Evolutionary conservation across 1,284 basidiomycete genomes (phyloP), one percentile per base, ranked within the genome.

Genomic region (Fistulinella staudtii): DNA sequence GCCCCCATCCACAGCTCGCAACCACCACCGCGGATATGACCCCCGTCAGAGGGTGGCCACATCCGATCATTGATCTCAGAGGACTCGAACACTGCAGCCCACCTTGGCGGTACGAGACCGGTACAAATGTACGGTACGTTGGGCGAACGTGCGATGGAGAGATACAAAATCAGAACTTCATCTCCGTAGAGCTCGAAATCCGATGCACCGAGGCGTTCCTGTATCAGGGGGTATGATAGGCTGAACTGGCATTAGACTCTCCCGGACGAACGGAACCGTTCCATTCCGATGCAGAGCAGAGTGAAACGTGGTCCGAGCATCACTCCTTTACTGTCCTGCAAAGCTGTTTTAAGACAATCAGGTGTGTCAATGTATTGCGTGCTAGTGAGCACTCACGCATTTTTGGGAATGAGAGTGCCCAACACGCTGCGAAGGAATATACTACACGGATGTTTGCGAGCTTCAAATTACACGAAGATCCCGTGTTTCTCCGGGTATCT

Each of bases 181-280:
- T 59, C 47, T 59, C 57, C 57, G 57, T 40, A 53, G n/a, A 38
- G 43, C 38, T 47, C 57, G 61, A 55, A 42, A 42, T 50, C 61
- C 57, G 60, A 31, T 43, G 38, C 39, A 48, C 57, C 60, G 61
- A 59, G 61, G 57, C 40, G 57, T 59, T 63, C 57, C 58, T 60
- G 48, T 44, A 24, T 28, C 45, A 46, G 47, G 52, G 48, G 53
- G n/a, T 22, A 36, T 15, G 37, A 25, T 43, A 28, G 41, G 54
- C 46, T 45, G 57, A 63, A 61, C 52, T 43, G 54, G 61, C 52
- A 55, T 61, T 49, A 36, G 36, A 22, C 8, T 62, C 38, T 53
- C 57, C 51, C 15, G 31, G 43, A 27, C 31, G 28, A 37, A 46
- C 46, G 43, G 38, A 30, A 40, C 36, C 43, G 43, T 50, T 40